Percentiles rank a stretch among this genome's conserved stretches.
These are phyloP conservation scores for Plasmodium relictum DNA, from an alignment of 169 alveolate species.

Conservation along the genomic window DNA sequence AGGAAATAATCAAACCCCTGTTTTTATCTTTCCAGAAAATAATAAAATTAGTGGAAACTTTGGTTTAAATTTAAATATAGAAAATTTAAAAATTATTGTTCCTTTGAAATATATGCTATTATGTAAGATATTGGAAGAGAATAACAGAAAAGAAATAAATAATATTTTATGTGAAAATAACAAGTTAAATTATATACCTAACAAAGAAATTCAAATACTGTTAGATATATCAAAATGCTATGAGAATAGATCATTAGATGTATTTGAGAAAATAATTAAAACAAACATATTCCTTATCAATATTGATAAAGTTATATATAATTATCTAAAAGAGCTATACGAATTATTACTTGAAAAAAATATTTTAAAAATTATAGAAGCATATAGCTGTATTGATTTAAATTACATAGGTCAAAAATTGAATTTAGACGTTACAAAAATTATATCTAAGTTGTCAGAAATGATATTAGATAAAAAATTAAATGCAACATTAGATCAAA, in stretches of 20 bases:
- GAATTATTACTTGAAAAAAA: constrained; percentile 92
- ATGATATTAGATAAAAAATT: constrained; percentile 96
- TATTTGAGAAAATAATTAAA: constrained; percentile 90
- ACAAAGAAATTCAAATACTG: constrained; percentile 91
- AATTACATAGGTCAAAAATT: constrained; percentile 90
- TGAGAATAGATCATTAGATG: constrained; percentile 90
- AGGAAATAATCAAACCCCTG: background rate
- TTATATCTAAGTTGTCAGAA: constrained; percentile 92
- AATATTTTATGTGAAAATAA: constrained; percentile 87
- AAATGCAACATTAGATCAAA: constrained; percentile 95
- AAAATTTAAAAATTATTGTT: constrained; percentile 88
- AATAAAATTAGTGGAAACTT: constrained; percentile 51
- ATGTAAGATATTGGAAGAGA: constrained; percentile 93
- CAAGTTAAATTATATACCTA: constrained; percentile 88
- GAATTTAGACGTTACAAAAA: constrained; percentile 87
- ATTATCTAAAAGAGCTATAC: constrained; percentile 90
- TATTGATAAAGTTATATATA: constrained; percentile 89
- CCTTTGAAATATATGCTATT: constrained; percentile 93
- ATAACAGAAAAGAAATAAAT: constrained; percentile 85
- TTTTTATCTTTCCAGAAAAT: constrained; percentile 69
- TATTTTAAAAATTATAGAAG: constrained; percentile 91
- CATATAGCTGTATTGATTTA: constrained; percentile 93
- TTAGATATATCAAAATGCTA: constrained; percentile 91
- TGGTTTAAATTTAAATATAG: constrained; percentile 83
- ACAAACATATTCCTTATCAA: constrained; percentile 86